Conservation (phyloP, 164 flowering plant genomes). For the Umbilicus rupestris region DNA sequence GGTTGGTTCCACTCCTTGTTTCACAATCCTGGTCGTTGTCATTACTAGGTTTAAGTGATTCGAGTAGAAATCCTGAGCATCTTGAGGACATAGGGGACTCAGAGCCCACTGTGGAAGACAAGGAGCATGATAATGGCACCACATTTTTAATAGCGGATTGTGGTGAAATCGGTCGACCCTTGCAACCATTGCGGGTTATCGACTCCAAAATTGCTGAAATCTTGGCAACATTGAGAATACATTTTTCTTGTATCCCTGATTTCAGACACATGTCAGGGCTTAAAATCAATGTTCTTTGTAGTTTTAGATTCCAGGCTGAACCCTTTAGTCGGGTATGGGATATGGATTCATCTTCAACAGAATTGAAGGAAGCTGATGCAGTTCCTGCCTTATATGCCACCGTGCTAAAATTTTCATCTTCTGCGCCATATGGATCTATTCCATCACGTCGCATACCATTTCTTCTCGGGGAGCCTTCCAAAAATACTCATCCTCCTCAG, state of each 20-base stretch:
- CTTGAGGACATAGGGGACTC: constrained; percentile 35
- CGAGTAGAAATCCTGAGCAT: constrained; percentile 20
- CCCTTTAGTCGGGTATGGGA: constrained; percentile 52
- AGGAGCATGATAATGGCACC: constrained; percentile 17
- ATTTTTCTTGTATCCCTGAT: constrained; percentile 82
- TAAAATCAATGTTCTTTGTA: constrained; percentile 58
- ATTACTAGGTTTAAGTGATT: constrained; percentile 34
- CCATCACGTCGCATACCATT: constrained; percentile 64
- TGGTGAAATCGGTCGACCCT: constrained; percentile 16
- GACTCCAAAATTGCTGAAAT: constrained; percentile 69
- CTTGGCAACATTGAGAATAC: constrained; percentile 46
- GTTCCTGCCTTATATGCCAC: constrained; percentile 83
- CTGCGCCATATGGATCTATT: constrained; percentile 82
- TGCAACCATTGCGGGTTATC: constrained; percentile 68
- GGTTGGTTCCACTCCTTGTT: constrained; percentile 54
- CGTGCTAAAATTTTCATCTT: constrained; percentile 65
- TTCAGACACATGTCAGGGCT: constrained; percentile 71
- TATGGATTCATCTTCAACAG: constrained; percentile 19
- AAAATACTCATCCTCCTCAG: constrained; percentile 14
- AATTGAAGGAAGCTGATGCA: constrained; percentile 28
- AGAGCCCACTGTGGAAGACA: constrained; percentile 24
- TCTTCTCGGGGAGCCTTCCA: constrained; percentile 59
- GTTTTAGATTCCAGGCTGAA: constrained; percentile 58
- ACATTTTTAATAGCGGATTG: not conserved
- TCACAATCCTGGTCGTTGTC: constrained; percentile 84